Conservation (phyloP, 257 asterid genomes). For the Solanum peruvianum region DNA sequence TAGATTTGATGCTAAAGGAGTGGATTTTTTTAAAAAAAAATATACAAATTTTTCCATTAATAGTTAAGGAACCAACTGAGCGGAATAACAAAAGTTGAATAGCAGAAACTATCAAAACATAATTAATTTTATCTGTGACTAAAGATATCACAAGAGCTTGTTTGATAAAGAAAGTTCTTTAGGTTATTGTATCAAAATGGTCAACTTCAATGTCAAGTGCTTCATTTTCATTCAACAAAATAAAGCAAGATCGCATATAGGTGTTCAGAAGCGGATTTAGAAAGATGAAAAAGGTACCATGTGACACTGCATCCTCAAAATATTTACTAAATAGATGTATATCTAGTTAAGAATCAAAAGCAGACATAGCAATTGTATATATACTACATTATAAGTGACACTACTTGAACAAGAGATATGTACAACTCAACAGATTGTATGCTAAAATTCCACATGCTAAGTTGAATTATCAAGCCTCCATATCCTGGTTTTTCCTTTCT, state of each 20-base stretch:
- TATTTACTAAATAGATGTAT: too few species aligned
- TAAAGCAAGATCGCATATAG: neutral
- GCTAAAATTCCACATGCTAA: too few species aligned
- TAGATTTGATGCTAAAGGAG: neutral
- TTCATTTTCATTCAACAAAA: neutral
- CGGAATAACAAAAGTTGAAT: neutral
- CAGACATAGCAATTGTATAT: too few species aligned
- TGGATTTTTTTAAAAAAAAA: neutral
- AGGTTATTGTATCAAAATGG: neutral
- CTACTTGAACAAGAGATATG: too few species aligned
- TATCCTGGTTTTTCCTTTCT: too few species aligned
- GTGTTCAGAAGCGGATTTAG: too few species aligned
- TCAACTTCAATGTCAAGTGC: neutral
- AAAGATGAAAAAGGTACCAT: too few species aligned
- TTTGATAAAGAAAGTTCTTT: neutral
- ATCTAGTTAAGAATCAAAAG: too few species aligned
- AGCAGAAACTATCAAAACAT: neutral
- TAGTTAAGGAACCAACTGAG: neutral
- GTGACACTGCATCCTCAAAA: too few species aligned
- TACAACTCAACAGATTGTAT: too few species aligned
- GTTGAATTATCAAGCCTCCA: too few species aligned
- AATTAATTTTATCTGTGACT: neutral
- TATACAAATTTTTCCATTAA: neutral
- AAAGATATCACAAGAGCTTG: neutral
- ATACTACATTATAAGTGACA: too few species aligned